Evolutionary conservation across 257 asterid species (phyloP).

Genomic region (Cruciata laevipes): DNA sequence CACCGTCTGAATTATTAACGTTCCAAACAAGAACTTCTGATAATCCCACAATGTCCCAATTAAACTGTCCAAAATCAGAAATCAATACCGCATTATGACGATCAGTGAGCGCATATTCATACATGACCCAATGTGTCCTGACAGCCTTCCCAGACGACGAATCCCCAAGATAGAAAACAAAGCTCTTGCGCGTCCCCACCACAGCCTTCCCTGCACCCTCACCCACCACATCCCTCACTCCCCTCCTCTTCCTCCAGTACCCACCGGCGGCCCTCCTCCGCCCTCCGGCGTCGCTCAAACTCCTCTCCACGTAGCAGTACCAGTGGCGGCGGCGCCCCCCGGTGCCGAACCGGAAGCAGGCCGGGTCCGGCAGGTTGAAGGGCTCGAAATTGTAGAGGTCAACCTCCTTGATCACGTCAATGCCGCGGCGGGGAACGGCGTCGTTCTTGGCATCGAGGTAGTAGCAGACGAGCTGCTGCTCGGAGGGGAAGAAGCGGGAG

Average conservation of each 20-base stretch:
- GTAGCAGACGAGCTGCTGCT: slow-evolving; percentile 29
- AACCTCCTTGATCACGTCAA: slow-evolving; percentile 29
- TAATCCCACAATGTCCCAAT: background rate
- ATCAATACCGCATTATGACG: slow-evolving; percentile 22
- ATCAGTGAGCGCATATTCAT: slow-evolving; percentile 29
- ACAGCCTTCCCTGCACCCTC: slow-evolving; percentile 26
- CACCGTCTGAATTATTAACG: background rate
- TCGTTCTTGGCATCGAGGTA: slow-evolving; percentile 30
- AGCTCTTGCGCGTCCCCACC: slow-evolving; percentile 31
- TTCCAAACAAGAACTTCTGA: background rate
- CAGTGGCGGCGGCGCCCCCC: slow-evolving; percentile 34
- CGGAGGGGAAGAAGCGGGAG: slow-evolving; percentile 34
- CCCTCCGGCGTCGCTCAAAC: slow-evolving; percentile 14
- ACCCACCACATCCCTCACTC: slow-evolving; percentile 25
- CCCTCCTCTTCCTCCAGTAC: slow-evolving; percentile 27
- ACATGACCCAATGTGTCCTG: slow-evolving; percentile 37
- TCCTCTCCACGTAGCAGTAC: slow-evolving; percentile 30
- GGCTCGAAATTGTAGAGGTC: slow-evolving; percentile 34
- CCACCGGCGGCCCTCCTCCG: slow-evolving; percentile 28
- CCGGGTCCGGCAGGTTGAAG: slow-evolving; percentile 23
- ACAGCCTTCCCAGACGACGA: slow-evolving; percentile 20
- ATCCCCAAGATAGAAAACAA: slow-evolving; percentile 30
- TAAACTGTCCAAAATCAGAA: background rate
- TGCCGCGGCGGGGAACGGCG: slow-evolving; percentile 7
- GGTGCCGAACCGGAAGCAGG: slow-evolving; percentile 30